A percentile compares a stretch with the other conserved stretches of the same genome.
Conservation (phyloP, 345 rosid genomes). For the Hevea brasiliensis region DNA sequence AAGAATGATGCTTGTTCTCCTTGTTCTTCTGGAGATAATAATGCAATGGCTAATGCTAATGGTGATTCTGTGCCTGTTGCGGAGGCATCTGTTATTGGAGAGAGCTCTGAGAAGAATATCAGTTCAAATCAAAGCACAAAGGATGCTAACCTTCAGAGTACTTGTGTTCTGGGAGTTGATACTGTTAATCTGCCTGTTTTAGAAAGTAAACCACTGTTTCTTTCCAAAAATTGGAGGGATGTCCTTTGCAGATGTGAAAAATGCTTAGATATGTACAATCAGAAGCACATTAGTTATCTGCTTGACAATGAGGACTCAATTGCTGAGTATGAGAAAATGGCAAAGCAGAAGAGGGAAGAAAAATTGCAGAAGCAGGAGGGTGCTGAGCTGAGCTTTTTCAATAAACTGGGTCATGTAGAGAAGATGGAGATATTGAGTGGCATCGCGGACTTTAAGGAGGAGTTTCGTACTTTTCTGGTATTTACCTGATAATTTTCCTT, state of each 20-base stretch:
- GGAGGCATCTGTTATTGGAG: conserved; percentile 33
- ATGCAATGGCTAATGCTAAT: conserved; percentile 17
- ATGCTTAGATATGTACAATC: conserved; percentile 62
- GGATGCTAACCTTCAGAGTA: conserved; percentile 18
- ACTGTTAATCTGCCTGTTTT: conserved; percentile 23
- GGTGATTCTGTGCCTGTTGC: conserved; percentile 24
- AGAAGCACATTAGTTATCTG: conserved; percentile 60
- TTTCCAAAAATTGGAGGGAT: conserved; percentile 86
- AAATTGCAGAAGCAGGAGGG: conserved; percentile 82
- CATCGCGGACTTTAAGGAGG: conserved; percentile 79
- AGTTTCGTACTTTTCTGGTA: conserved; percentile 73
- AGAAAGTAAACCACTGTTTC: conserved; percentile 65
- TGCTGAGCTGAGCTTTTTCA: conserved; percentile 57
- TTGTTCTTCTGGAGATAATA: conserved; percentile 22
- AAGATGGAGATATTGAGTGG: conserved; percentile 91
- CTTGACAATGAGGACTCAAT: conserved; percentile 84
- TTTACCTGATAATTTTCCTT: neutral
- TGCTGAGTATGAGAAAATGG: conserved; percentile 80
- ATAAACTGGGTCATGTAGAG: conserved; percentile 79
- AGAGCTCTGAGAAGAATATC: conserved; percentile 46
- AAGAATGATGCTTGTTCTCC: conserved; percentile 35
- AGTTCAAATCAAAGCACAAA: conserved; percentile 24
- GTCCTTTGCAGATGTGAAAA: conserved; percentile 70
- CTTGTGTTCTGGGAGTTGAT: conserved; percentile 48
- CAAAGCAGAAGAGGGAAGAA: conserved; percentile 86